These are phyloP conservation scores for Aegilops speltoides DNA, from an alignment of 176 grass and related monocot species.

Conservation along the genomic window DNA sequence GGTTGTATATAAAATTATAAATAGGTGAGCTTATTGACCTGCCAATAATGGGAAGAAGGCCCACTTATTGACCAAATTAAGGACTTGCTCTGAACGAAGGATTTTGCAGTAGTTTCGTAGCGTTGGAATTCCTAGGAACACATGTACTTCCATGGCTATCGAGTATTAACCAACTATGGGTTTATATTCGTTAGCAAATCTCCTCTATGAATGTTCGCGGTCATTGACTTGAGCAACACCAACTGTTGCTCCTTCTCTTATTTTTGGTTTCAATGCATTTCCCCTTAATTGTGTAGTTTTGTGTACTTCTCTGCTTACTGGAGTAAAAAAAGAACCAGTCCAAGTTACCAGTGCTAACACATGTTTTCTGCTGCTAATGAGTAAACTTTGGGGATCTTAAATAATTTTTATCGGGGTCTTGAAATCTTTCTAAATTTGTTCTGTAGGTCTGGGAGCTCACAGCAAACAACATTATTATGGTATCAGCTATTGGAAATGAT, in stretches of 20 bases:
- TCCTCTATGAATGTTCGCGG: neutral
- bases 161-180: neutral
- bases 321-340: neutral
- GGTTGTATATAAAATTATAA: neutral
- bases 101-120: neutral
- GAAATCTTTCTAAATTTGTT: conserved; percentile 7
- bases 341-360: neutral
- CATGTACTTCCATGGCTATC: neutral
- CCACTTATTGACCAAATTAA: neutral
- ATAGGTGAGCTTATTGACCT: neutral
- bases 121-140: neutral
- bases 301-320: neutral
- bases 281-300: neutral
- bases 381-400: neutral
- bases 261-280: conserved; percentile 7
- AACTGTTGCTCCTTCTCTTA: neutral
- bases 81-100: neutral
- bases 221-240: conserved; percentile 1
- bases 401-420: neutral
- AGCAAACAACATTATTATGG: conserved; percentile 99
- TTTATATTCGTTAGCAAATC: neutral
- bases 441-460: conserved; percentile 98
- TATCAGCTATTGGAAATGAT: conserved; percentile 99
- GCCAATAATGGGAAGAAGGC: neutral
- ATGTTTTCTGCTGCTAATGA: neutral